These are phyloP conservation scores for Coemansia umbellata DNA, from an alignment of 192 early-diverging fungal species.

Conservation along the genomic window DNA sequence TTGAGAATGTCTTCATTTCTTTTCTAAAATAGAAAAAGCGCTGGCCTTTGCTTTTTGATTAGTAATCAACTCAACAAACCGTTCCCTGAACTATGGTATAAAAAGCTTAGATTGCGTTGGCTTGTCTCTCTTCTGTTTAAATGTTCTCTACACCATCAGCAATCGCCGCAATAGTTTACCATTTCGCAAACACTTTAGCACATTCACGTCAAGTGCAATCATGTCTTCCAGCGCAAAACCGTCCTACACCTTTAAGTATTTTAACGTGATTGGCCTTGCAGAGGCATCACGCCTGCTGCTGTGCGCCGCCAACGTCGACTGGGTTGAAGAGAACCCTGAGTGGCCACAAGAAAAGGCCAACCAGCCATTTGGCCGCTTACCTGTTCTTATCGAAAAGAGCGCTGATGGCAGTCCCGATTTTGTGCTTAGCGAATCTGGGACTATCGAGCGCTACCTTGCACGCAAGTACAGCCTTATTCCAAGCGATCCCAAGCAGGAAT, in stretches of 20 bases:
- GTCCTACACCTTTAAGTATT: slow-evolving; percentile 19
- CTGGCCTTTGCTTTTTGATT: too few species aligned
- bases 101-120: too few species aligned
- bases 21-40: too few species aligned
- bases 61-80: too few species aligned
- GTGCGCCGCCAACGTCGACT: slow-evolving; percentile 30
- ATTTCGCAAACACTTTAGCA: too few species aligned
- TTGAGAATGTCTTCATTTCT: too few species aligned
- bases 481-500: slow-evolving; percentile 18
- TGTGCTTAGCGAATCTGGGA: slow-evolving; percentile 33
- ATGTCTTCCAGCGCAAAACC: not conserved
- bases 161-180: too few species aligned
- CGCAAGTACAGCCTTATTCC: slow-evolving; percentile 45
- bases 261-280: slow-evolving; percentile 18
- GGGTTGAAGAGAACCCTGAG: slow-evolving; percentile 43
- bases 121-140: too few species aligned
- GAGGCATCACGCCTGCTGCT: slow-evolving; percentile 41
- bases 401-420: slow-evolving; percentile 21
- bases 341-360: slow-evolving; percentile 46
- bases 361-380: slow-evolving; percentile 50
- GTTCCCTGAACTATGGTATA: too few species aligned
- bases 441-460: slow-evolving; percentile 55
- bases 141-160: too few species aligned
- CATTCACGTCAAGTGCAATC: too few species aligned
- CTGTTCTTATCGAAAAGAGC: slow-evolving; percentile 44